Evolutionary conservation across 2,329 filamentous ascomycete genomes (phyloP).

Genomic region (Claviceps sp.): DNA sequence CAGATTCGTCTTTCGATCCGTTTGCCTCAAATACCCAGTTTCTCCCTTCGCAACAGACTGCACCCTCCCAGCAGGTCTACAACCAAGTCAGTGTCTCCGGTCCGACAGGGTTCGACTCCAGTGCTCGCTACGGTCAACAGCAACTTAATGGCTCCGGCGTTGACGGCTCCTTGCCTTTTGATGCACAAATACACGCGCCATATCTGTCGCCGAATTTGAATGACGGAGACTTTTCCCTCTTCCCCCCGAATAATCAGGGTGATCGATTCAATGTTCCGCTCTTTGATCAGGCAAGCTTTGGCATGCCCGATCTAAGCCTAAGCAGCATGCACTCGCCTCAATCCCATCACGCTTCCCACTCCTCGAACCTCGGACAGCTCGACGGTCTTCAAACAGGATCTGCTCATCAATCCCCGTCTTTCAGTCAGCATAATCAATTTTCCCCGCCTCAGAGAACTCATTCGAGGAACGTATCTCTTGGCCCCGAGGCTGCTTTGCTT

Average conservation of each 20-base stretch:
- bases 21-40: slow-evolving; percentile 35
- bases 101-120: slow-evolving; percentile 26
- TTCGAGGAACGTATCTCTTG: slow-evolving; percentile 43
- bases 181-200: slow-evolving; percentile 20
- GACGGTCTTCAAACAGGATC: slow-evolving; percentile 34
- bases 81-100: slow-evolving; percentile 20
- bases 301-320: slow-evolving; percentile 33
- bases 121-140: slow-evolving; percentile 31
- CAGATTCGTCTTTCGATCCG: slow-evolving; percentile 26
- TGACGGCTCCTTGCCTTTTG: slow-evolving; percentile 27
- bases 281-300: slow-evolving; percentile 36
- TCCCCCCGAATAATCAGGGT: slow-evolving; percentile 38
- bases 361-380: slow-evolving; percentile 39
- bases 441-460: slow-evolving; percentile 34
- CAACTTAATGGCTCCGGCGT: slow-evolving; percentile 17
- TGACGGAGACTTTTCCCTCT: slow-evolving; percentile 50
- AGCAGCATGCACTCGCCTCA: slow-evolving; percentile 42
- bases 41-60: slow-evolving; percentile 31
- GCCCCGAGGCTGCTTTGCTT: slow-evolving; percentile 43
- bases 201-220: slow-evolving; percentile 39
- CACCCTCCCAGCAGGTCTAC: slow-evolving; percentile 17
- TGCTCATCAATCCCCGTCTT: slow-evolving; percentile 42
- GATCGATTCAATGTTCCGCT: slow-evolving; percentile 49
- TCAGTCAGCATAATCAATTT: slow-evolving; percentile 43
- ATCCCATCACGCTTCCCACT: slow-evolving; percentile 41